Percentiles rank a stretch among this genome's conserved stretches.
Conservation (phyloP, 805 yeast genomes). For the Ogataea saltuana region DNA sequence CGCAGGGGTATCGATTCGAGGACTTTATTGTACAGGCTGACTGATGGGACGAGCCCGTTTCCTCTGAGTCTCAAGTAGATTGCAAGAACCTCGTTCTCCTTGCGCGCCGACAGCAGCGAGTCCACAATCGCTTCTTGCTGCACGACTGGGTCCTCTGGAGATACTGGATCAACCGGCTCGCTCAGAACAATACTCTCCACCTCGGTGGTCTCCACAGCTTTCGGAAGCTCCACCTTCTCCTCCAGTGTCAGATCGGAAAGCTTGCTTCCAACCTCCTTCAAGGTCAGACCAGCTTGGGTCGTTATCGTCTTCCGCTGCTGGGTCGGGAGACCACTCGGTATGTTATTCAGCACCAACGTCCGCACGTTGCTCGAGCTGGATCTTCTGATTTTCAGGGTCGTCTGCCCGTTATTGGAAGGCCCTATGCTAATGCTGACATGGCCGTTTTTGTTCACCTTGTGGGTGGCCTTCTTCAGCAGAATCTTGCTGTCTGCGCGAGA, state of each 20-base stretch:
- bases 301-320: conserved; percentile 1
- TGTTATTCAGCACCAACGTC: conserved; percentile 25
- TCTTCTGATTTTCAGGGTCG: conserved; percentile 31
- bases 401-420: conserved; percentile 20
- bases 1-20: conserved; percentile 55
- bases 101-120: conserved; percentile 22
- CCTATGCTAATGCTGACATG: conserved; percentile 32
- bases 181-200: conserved; percentile 5
- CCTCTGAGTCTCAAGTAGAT: conserved; percentile 34
- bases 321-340: not conserved
- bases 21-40: conserved; percentile 54
- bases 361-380: conserved; percentile 31
- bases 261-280: conserved; percentile 22
- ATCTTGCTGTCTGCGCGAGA: conserved; percentile 20
- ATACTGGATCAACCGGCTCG: too few species aligned
- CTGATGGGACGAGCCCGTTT: conserved; percentile 46
- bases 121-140: conserved; percentile 29
- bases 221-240: conserved; percentile 3
- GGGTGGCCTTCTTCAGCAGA: conserved; percentile 26
- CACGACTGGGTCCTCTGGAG: conserved; percentile 16
- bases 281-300: conserved; percentile 5
- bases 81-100: conserved; percentile 37
- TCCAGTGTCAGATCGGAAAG: conserved; percentile 7
- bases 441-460: conserved; percentile 32
- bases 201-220: not conserved